Evolutionary conservation across 176 grass and related monocot species (phyloP).

Genomic region (Saccharum officinarum): DNA sequence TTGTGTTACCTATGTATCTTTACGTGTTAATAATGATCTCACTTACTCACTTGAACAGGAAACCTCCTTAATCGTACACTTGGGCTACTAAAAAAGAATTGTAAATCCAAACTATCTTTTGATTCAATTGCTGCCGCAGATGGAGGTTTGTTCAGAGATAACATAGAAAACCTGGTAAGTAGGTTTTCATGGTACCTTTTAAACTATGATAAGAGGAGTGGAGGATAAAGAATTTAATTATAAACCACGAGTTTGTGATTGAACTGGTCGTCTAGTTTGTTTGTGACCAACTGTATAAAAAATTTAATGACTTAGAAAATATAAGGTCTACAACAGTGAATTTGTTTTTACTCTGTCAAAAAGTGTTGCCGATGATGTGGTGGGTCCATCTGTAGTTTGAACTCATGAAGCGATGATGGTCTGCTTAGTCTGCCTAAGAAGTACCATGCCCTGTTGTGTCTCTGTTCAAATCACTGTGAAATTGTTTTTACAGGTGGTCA

Average conservation of each 20-base stretch:
- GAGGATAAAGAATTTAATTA: background rate
- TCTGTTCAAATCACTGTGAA: no score
- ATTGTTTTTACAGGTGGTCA: slow-evolving; percentile 60
- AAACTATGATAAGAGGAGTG: slow-evolving; percentile 9
- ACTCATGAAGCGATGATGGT: no score
- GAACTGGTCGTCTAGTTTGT: background rate
- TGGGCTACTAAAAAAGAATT: slow-evolving; percentile 94
- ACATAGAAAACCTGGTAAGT: slow-evolving; percentile 78
- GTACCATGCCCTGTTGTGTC: no score
- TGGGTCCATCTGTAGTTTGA: no score
- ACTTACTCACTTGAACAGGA: slow-evolving; percentile 45
- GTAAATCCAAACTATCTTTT: slow-evolving; percentile 71
- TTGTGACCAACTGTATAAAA: background rate
- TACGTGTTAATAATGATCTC: slow-evolving; percentile 1
- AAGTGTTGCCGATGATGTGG: no score
- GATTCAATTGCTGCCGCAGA: slow-evolving; percentile 73
- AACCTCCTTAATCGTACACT: slow-evolving; percentile 97
- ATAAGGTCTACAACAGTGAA: no score
- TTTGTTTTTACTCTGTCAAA: no score
- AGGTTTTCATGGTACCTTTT: slow-evolving; percentile 7
- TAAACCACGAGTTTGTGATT: slow-evolving; percentile 11
- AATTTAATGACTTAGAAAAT: no score
- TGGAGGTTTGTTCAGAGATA: slow-evolving; percentile 64
- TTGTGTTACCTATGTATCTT: slow-evolving; percentile 5
- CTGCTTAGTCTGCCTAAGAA: no score